Base-by-base conservation (phyloP, 805 yeast species). In the Wilhelminamyces savonicus region DNA sequence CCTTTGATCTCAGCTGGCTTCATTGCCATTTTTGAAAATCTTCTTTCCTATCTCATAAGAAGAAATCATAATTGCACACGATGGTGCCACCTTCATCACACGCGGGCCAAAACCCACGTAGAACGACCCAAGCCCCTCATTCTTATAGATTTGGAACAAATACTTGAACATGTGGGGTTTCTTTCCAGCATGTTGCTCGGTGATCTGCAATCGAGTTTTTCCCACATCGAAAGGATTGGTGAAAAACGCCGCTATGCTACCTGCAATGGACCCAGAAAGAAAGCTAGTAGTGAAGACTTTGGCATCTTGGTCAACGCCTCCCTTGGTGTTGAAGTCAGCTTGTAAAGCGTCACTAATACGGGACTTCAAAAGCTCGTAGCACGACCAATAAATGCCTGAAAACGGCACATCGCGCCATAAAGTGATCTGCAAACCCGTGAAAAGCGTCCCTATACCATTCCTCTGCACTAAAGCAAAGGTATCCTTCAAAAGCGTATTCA, bases 181-280 rank as follows among this genome's bases (percentile, higher is more conserved):
- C 13, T 50, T 44, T 7, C 20, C 26, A 9, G 35, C 40, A 8
- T 43, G 37, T 8, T 17, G 8, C 8, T 8, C 19, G 70, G 64
- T 52, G 26, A 65, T 61, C 55, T 92, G 98, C 36, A 85, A 62
- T 45, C 97, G 68, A 4, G 98, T 92, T 48, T 92, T 92, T 4
- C 97, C 97, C 7, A 92, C 98, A 53, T 92, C 98, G 46, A 92
- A 92, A 1, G 98, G 97, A 34, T 94, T 87, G 2, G 98, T 92
- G 24, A 72, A 61, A 2, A 90, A 43, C 0, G 97, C 96, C 0
- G 97, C 96, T 4, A 83, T 58, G 0, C 82, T 55, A 1, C 98
- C 98, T 4, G 94, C 77, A 1, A 82, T 39, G 0, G 90, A 82
- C 0, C 98, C 98, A 8, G 92, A 74, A 3, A 82, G 36, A 47